Evolutionary conservation across 345 rosid species (phyloP).

Genomic region (Conringia planisiliqua): DNA sequence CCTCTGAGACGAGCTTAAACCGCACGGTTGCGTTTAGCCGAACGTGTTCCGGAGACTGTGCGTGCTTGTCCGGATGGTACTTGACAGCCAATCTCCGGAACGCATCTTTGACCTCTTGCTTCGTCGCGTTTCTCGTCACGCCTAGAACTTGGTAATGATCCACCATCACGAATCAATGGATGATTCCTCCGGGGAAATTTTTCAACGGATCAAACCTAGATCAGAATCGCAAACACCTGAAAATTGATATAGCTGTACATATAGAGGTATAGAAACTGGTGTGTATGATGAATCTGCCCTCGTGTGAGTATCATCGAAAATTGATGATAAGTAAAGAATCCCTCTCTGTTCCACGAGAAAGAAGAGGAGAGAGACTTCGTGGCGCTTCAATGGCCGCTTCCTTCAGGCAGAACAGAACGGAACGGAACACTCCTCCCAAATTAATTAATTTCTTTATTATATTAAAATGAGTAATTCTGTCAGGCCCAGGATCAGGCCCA

Average conservation of each 20-base stretch:
- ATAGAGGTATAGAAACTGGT: background rate
- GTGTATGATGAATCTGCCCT: background rate
- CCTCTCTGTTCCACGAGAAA: background rate
- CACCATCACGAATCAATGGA: constrained; percentile 28
- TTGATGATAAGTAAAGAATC: background rate
- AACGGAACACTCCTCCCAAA: background rate
- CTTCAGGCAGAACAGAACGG: background rate
- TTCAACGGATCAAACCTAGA: constrained; percentile 20
- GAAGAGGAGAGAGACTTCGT: constrained; percentile 11
- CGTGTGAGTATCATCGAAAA: background rate
- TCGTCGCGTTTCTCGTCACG: constrained; percentile 54
- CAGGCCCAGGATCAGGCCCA: background rate
- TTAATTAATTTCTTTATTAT: too few species aligned
- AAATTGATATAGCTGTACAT: background rate
- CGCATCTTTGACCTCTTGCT: constrained; percentile 77
- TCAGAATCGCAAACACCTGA: background rate
- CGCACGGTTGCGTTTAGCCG: constrained; percentile 52
- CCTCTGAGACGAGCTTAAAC: constrained; percentile 84
- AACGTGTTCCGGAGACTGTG: constrained; percentile 53
- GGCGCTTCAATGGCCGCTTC: constrained; percentile 37
- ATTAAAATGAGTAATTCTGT: too few species aligned
- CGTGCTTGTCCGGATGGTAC: constrained; percentile 85
- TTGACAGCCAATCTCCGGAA: constrained; percentile 65
- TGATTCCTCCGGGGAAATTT: background rate
- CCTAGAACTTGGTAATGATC: constrained; percentile 78